Evolutionary conservation across 345 rosid genomes (phyloP).

Genomic region (Capsella bursapastoris): DNA sequence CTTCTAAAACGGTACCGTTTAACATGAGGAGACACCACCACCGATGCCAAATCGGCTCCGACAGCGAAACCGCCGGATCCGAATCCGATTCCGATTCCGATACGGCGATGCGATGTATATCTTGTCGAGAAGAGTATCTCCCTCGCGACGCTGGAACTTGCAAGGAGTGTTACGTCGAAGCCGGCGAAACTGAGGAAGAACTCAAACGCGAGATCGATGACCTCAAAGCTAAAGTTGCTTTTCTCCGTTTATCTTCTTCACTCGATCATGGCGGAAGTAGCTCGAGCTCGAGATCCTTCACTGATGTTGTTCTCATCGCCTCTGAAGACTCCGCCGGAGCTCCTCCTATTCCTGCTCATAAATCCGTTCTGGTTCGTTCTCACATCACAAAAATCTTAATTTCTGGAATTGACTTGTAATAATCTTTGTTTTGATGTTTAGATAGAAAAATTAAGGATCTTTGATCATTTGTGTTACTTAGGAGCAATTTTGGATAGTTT

Average conservation of each 20-base stretch:
- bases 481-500: neutral
- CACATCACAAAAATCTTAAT: neutral
- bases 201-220: slow-evolving; percentile 79
- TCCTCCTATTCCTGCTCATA: slow-evolving; percentile 65
- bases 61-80: slow-evolving; percentile 43
- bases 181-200: slow-evolving; percentile 68
- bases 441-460: no score
- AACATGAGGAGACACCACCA: slow-evolving; percentile 37
- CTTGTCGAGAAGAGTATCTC: slow-evolving; percentile 67
- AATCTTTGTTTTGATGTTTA: no score
- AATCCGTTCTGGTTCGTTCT: slow-evolving; percentile 64
- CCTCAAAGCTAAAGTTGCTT: slow-evolving; percentile 68
- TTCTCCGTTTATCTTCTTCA: slow-evolving; percentile 64
- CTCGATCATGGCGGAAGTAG: slow-evolving; percentile 35
- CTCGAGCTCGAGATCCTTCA: slow-evolving; percentile 43
- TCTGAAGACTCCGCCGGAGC: slow-evolving; percentile 49
- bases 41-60: slow-evolving; percentile 22
- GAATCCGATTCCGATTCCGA: slow-evolving; percentile 40
- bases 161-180: slow-evolving; percentile 68
- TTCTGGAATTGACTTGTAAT: neutral
- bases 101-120: slow-evolving; percentile 58
- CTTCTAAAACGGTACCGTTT: slow-evolving; percentile 14
- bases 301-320: slow-evolving; percentile 73
- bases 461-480: neutral
- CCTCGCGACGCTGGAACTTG: slow-evolving; percentile 63